These are phyloP conservation scores for Aspergillus leporis DNA, from an alignment of 495 filamentous ascomycete species.

Conservation along the genomic window DNA sequence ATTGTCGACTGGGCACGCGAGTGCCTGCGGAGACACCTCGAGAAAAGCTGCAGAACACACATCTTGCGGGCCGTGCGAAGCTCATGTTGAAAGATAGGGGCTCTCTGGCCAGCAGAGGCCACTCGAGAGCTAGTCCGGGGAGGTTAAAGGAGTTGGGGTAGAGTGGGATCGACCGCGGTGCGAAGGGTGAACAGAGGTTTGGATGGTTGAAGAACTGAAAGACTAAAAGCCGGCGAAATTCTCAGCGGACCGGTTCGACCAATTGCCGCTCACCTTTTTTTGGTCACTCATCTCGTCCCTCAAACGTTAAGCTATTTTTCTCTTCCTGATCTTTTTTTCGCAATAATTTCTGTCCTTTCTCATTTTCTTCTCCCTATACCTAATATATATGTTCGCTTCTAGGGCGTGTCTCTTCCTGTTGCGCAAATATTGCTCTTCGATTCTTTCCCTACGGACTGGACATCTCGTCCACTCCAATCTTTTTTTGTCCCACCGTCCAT, in stretches of 20 bases:
- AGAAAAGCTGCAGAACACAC: slow-evolving; percentile 56
- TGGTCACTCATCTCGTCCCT: background rate
- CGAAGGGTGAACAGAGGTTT: slow-evolving; percentile 9
- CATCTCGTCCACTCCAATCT: slow-evolving; percentile 9
- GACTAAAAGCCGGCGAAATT: slow-evolving; percentile 19
- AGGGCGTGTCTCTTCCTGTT: slow-evolving; percentile 12
- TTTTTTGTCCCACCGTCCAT: slow-evolving; percentile 13
- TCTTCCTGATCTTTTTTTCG: slow-evolving; percentile 2
- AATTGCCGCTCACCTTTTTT: slow-evolving; percentile 24
- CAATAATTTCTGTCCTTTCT: background rate
- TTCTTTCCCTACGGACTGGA: slow-evolving; percentile 6
- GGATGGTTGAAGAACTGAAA: slow-evolving; percentile 8
- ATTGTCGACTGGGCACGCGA: slow-evolving; percentile 51
- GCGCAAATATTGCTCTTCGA: slow-evolving; percentile 7
- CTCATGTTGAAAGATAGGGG: slow-evolving; percentile 49
- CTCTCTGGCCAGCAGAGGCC: slow-evolving; percentile 33
- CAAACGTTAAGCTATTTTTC: slow-evolving; percentile 5
- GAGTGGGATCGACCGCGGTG: slow-evolving; percentile 13
- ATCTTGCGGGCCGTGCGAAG: slow-evolving; percentile 57
- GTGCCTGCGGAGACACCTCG: slow-evolving; percentile 38
- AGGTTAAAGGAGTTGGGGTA: slow-evolving; percentile 14
- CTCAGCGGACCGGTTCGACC: slow-evolving; percentile 27
- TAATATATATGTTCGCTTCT: slow-evolving; percentile 16
- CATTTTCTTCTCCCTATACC: background rate
- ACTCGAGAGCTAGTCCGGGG: slow-evolving; percentile 19